phyloP scores from a whole-genome alignment of 1,139 yeast genomes.

The Protomyces gravidus region DNA sequence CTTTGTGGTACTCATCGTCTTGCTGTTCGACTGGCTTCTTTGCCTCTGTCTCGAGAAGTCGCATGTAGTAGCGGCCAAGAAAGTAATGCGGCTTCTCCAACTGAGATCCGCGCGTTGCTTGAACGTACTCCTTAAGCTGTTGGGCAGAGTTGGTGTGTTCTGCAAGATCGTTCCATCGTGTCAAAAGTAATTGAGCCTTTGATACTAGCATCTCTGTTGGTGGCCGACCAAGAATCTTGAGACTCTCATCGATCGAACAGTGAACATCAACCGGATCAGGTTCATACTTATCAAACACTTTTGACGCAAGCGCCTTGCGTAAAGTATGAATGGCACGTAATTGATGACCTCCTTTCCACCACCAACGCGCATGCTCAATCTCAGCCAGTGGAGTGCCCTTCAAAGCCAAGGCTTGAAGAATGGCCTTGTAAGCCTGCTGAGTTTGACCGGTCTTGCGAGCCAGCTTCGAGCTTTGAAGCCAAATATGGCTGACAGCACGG shows the following conservation, averaged over 20 bases:
- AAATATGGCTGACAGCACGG: constrained; percentile 48
- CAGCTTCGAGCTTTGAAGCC: constrained; percentile 59
- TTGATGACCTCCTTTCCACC: constrained; percentile 89
- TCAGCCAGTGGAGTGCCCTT: constrained; percentile 50
- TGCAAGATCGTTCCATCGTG: constrained; percentile 84
- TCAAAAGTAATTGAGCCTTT: constrained; percentile 64
- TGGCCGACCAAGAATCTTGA: not conserved
- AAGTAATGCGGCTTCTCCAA: constrained; percentile 83
- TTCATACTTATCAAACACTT: constrained; percentile 30
- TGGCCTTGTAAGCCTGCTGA: constrained; percentile 68
- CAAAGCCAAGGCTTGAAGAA: constrained; percentile 59
- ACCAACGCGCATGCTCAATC: constrained; percentile 73
- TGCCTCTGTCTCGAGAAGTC: constrained; percentile 62
- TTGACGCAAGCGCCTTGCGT: constrained; percentile 44
- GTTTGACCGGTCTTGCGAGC: constrained; percentile 66
- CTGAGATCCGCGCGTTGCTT: constrained; percentile 52
- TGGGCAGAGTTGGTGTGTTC: constrained; percentile 77
- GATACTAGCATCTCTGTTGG: constrained; percentile 34
- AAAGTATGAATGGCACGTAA: constrained; percentile 75
- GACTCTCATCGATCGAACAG: constrained; percentile 6
- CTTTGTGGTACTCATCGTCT: constrained; percentile 44
- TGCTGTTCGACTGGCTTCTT: constrained; percentile 43
- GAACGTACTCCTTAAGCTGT: constrained; percentile 63
- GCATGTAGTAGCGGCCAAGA: constrained; percentile 73
- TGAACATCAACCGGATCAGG: constrained; percentile 4